Evolutionary conservation across 192 early-diverging fungal species (phyloP).

Genomic region (Coemansia sp.): DNA sequence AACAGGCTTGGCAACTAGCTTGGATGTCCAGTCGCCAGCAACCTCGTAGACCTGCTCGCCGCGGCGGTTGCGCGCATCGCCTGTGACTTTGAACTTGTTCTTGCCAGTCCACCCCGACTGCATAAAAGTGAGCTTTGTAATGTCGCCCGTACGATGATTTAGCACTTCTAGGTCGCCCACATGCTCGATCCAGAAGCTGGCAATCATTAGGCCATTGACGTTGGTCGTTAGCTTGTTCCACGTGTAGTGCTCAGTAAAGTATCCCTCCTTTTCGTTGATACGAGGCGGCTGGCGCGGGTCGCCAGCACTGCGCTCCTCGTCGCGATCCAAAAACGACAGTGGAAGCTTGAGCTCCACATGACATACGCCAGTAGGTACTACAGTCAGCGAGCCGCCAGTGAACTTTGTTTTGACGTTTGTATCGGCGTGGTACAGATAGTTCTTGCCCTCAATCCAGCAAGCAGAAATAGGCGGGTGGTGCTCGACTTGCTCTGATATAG

Average conservation of each 20-base stretch:
- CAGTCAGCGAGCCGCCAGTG: constrained; percentile 82
- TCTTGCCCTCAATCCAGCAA: constrained; percentile 80
- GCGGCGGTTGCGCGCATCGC: constrained; percentile 57
- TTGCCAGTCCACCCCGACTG: constrained; percentile 73
- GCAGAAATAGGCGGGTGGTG: constrained; percentile 92
- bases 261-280: constrained; percentile 58
- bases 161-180: constrained; percentile 81
- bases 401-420: constrained; percentile 86
- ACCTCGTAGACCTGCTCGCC: constrained; percentile 64
- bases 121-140: constrained; percentile 77
- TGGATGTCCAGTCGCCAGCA: constrained; percentile 69
- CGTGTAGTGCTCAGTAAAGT: constrained; percentile 77
- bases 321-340: constrained; percentile 55
- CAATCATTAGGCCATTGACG: constrained; percentile 86
- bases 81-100: constrained; percentile 67
- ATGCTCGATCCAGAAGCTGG: constrained; percentile 83
- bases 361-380: constrained; percentile 78
- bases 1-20: constrained; percentile 60
- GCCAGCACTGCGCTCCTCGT: constrained; percentile 41
- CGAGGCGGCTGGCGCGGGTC: constrained; percentile 25
- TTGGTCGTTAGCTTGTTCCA: constrained; percentile 87
- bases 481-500: constrained; percentile 85
- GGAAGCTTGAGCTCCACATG: constrained; percentile 78
- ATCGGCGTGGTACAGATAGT: constrained; percentile 84
- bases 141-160: constrained; percentile 84